Evolutionary conservation across 2,329 filamentous ascomycete genomes (phyloP).

Genomic region (Curvularia eragrostidis): DNA sequence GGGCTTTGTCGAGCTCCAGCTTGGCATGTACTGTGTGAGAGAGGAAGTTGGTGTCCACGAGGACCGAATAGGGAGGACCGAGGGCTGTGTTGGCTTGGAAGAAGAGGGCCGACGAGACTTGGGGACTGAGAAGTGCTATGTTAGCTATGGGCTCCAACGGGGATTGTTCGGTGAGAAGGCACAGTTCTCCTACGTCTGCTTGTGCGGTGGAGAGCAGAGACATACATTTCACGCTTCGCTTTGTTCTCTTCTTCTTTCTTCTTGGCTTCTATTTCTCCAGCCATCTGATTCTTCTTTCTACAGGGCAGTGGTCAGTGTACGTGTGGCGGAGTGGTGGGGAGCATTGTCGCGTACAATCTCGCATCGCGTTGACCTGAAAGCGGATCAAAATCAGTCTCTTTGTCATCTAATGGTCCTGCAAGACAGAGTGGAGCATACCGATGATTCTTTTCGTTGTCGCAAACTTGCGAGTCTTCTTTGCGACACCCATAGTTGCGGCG

Average conservation of each 20-base stretch:
- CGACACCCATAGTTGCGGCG: conserved; percentile 73
- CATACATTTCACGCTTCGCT: conserved; percentile 74
- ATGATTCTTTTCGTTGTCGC: conserved; percentile 82
- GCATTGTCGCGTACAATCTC: conserved; percentile 59
- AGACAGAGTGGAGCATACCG: conserved; percentile 51
- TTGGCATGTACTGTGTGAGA: conserved; percentile 87
- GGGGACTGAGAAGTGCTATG: conserved; percentile 60
- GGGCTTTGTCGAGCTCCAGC: conserved; percentile 81
- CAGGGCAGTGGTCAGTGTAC: conserved; percentile 13
- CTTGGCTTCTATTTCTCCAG: conserved; percentile 65
- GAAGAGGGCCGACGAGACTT: conserved; percentile 70
- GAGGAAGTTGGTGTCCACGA: conserved; percentile 55
- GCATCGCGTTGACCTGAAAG: conserved; percentile 69
- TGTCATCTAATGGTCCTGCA: neutral
- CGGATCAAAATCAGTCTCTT: conserved; percentile 12
- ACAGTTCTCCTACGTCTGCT: neutral
- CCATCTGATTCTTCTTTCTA: conserved; percentile 76
- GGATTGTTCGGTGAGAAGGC: neutral
- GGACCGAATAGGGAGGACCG: conserved; percentile 79
- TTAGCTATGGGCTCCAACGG: conserved; percentile 6
- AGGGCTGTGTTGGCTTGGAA: conserved; percentile 74
- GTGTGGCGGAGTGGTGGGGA: conserved; percentile 17
- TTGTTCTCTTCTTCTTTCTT: conserved; percentile 65
- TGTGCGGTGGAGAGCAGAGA: conserved; percentile 8
- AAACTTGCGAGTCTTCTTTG: conserved; percentile 93